Percentiles rank a stretch among this genome's conserved stretches.
These are phyloP conservation scores for Epichloe brachyelytri DNA, from an alignment of 2,329 filamentous ascomycete genomes.

Conservation along the genomic window DNA sequence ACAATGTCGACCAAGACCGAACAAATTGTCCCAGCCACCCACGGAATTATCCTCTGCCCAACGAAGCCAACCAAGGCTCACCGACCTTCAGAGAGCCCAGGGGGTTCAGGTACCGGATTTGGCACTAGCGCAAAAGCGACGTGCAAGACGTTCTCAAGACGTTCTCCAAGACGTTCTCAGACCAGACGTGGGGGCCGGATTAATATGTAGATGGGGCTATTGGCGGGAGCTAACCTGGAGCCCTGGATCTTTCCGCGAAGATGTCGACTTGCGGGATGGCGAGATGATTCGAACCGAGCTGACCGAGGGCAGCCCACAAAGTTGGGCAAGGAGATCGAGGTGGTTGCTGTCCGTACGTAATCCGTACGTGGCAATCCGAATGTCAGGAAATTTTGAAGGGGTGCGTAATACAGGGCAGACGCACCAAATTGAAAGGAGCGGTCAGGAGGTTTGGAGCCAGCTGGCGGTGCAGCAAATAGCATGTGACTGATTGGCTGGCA, in stretches of 20 bases:
- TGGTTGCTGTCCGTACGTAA: not conserved
- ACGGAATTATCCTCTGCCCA: not conserved
- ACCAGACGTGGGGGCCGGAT: not conserved
- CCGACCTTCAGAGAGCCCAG: conserved; percentile 3
- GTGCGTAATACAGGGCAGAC: too few relatives aligned
- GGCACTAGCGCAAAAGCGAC: conserved; percentile 2
- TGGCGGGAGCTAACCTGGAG: conserved; percentile 1
- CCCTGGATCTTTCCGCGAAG: not conserved
- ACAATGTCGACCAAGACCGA: not conserved
- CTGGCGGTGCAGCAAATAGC: not conserved
- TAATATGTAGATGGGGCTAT: not conserved
- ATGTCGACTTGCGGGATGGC: not conserved
- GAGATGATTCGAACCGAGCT: not conserved
- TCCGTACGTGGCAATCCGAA: too few relatives aligned
- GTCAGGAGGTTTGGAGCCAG: not conserved
- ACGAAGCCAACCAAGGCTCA: conserved; percentile 1
- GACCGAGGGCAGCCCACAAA: not conserved
- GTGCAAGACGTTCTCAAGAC: too few relatives aligned
- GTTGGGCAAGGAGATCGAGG: not conserved
- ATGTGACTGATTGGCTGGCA: conserved; percentile 4
- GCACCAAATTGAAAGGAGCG: not conserved
- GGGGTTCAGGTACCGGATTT: conserved; percentile 2
- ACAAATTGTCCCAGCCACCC: conserved; percentile 2
- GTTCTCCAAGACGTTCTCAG: not conserved
- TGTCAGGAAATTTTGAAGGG: too few relatives aligned